These are phyloP conservation scores for Leccinum pachyderme DNA, from an alignment of 1,284 basidiomycete species.

Conservation along the genomic window DNA sequence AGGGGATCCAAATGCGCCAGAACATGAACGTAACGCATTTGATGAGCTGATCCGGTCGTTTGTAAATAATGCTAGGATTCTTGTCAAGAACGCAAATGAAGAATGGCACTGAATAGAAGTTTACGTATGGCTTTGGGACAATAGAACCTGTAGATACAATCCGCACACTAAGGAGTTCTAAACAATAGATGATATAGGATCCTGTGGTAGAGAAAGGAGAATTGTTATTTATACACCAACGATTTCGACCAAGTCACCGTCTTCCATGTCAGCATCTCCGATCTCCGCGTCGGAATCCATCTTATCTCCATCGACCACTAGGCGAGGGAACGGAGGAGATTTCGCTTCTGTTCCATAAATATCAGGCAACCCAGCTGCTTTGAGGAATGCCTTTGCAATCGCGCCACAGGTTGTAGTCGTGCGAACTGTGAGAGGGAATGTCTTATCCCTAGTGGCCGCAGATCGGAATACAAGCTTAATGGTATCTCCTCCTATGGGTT, in stretches of 20 bases:
- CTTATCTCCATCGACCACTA: constrained; percentile 69
- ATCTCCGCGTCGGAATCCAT: constrained; percentile 57
- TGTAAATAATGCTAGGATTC: constrained; percentile 75
- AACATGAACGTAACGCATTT: constrained; percentile 68
- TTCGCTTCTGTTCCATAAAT: constrained; percentile 43
- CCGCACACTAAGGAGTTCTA: not conserved
- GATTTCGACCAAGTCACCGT: constrained; percentile 74
- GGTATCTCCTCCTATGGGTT: constrained; percentile 43
- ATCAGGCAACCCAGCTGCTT: constrained; percentile 55
- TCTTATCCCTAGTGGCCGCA: constrained; percentile 42
- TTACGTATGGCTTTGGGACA: constrained; percentile 1
- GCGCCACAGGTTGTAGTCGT: constrained; percentile 71
- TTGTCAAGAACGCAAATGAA: constrained; percentile 61
- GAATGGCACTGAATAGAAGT: constrained; percentile 34
- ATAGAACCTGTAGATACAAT: constrained; percentile 5
- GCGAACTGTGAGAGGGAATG: constrained; percentile 64
- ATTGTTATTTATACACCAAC: constrained; percentile 47
- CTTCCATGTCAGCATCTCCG: constrained; percentile 64
- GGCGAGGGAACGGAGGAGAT: constrained; percentile 38
- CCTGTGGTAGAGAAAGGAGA: constrained; percentile 3
- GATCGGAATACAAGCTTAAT: constrained; percentile 68
- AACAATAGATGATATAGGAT: constrained; percentile 6
- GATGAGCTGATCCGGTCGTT: constrained; percentile 81
- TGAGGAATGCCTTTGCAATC: constrained; percentile 69
- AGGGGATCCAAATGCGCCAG: constrained; percentile 52